These are phyloP conservation scores for Knoxdaviesia proteae DNA, from an alignment of 2,329 filamentous ascomycete species.

Conservation along the genomic window DNA sequence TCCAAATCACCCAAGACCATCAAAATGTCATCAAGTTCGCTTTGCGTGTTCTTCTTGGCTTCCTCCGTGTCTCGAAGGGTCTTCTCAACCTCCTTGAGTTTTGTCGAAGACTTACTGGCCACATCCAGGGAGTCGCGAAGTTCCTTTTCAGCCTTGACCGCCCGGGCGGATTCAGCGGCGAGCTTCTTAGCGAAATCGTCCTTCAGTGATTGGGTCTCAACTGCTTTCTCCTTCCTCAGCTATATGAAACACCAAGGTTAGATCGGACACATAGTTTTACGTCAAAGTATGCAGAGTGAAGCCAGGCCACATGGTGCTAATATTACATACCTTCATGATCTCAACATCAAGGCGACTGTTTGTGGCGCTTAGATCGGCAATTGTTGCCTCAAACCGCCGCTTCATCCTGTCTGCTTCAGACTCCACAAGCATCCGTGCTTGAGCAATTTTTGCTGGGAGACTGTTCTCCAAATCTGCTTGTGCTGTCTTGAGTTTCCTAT, in stretches of 20 bases:
- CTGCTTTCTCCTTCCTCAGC: no score
- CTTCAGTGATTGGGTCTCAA: constrained; percentile 30
- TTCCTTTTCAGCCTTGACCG: no score
- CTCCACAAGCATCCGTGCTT: constrained; percentile 24
- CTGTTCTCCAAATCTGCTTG: background rate
- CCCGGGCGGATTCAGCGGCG: constrained; percentile 9
- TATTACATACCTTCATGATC: constrained; percentile 29
- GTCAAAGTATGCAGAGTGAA: no score
- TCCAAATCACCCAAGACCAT: constrained; percentile 68
- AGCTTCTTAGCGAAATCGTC: constrained; percentile 14
- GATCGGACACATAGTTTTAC: no score
- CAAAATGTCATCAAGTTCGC: constrained; percentile 60
- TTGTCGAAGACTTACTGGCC: constrained; percentile 6
- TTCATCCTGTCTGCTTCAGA: constrained; percentile 26
- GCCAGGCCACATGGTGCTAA: no score
- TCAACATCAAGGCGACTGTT: constrained; percentile 41
- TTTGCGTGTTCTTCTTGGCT: constrained; percentile 46
- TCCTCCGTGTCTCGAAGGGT: constrained; percentile 14
- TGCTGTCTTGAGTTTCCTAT: no score
- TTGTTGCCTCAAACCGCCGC: constrained; percentile 34
- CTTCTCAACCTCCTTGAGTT: constrained; percentile 11
- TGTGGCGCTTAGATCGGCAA: constrained; percentile 38
- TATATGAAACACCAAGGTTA: no score
- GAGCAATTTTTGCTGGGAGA: constrained; percentile 20
- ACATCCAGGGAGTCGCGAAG: no score